These are phyloP conservation scores for Solanum chacoense DNA, from an alignment of 305 asterid species.

Conservation along the genomic window DNA sequence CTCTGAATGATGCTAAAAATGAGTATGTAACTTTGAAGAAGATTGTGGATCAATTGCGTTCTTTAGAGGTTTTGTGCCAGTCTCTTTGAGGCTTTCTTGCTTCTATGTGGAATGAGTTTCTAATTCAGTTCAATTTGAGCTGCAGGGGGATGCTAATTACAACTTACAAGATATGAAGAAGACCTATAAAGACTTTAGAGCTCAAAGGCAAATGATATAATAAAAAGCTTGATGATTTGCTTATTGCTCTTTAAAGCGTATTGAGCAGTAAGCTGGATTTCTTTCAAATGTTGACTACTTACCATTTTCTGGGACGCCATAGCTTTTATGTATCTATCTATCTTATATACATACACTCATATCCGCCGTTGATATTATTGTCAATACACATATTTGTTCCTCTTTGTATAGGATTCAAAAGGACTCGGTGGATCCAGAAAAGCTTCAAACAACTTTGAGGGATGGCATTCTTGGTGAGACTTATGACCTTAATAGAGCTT, in stretches of 20 bases:
- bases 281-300: not conserved
- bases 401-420: slow-evolving; percentile 53
- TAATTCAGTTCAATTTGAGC: slow-evolving; percentile 2
- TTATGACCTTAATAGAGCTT: slow-evolving; percentile 56
- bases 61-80: slow-evolving; percentile 49
- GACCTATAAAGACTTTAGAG: slow-evolving; percentile 56
- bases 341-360: not conserved
- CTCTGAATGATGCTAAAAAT: slow-evolving; percentile 56
- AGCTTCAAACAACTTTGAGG: slow-evolving; percentile 52
- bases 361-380: not conserved
- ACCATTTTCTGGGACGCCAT: not conserved
- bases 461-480: slow-evolving; percentile 49
- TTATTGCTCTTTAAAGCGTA: slow-evolving; percentile 52
- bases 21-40: slow-evolving; percentile 74
- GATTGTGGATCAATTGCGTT: slow-evolving; percentile 65
- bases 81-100: slow-evolving; percentile 1
- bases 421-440: slow-evolving; percentile 76
- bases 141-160: slow-evolving; percentile 86
- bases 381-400: not conserved
- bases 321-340: not conserved
- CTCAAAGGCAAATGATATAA: not conserved
- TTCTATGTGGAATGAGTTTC: not conserved
- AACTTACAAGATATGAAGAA: slow-evolving; percentile 83
- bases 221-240: slow-evolving; percentile 69
- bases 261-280: slow-evolving; percentile 66